Conservation (phyloP, 306 rosid species). For the Vigna nakashimae region DNA sequence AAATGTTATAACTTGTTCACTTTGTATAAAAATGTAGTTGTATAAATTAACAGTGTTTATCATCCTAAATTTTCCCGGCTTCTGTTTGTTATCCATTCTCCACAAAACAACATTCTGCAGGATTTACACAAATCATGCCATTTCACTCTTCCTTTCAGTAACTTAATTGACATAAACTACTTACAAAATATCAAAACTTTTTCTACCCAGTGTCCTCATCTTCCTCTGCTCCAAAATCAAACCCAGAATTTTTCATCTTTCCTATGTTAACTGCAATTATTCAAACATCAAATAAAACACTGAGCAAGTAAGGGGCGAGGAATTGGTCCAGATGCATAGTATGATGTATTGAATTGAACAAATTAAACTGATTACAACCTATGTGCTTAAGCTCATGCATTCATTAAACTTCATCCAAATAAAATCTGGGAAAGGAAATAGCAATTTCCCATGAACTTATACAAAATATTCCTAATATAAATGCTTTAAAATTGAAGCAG, state of each 20-base stretch:
- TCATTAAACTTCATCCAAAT: too few species aligned
- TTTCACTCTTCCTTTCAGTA: not conserved
- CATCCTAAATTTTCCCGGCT: not conserved
- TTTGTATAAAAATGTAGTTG: not conserved
- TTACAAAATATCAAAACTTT: conserved; percentile 9
- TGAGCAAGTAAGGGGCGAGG: not conserved
- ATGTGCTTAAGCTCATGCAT: conserved; percentile 31
- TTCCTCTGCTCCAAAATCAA: conserved; percentile 67
- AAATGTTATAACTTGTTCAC: not conserved
- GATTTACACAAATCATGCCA: conserved; percentile 36
- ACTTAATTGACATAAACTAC: conserved; percentile 20
- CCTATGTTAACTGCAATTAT: conserved; percentile 80
- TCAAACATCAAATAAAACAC: conserved; percentile 23
- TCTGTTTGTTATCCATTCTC: not conserved
- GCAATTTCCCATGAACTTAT: too few species aligned
- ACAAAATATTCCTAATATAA: too few species aligned
- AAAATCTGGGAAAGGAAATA: too few species aligned
- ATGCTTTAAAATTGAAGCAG: too few species aligned
- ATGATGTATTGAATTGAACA: not conserved
- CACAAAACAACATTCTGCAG: conserved; percentile 21
- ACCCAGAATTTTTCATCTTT: conserved; percentile 75
- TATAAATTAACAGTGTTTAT: too few species aligned
- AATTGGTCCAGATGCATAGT: not conserved
- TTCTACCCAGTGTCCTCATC: conserved; percentile 37
- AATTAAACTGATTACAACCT: conserved; percentile 13